These are phyloP conservation scores for Zygotorulaspora danielsina DNA, from an alignment of 805 yeast species.

Conservation along the genomic window DNA sequence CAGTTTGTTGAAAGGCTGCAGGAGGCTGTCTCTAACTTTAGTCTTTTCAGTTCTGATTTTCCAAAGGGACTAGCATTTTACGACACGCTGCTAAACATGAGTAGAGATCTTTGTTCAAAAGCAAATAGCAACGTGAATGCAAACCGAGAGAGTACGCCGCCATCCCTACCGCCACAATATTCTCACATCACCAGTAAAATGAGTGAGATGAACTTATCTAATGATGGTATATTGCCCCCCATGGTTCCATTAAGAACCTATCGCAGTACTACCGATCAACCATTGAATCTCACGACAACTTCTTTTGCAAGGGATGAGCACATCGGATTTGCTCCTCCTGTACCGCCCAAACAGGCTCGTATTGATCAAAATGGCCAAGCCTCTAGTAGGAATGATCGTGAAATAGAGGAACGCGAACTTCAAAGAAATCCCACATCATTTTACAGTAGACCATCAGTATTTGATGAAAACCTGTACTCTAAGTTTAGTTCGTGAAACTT, in stretches of 20 bases:
- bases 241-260: slow-evolving; percentile 9
- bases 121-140: neutral
- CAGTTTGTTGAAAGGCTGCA: slow-evolving; percentile 41
- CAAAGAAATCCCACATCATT: slow-evolving; percentile 39
- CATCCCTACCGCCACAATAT: slow-evolving; percentile 11
- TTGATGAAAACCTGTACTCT: slow-evolving; percentile 46
- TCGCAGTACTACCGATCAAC: neutral
- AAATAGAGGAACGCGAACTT: slow-evolving; percentile 22
- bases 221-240: slow-evolving; percentile 16
- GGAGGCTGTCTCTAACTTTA: slow-evolving; percentile 55
- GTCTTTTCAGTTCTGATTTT: slow-evolving; percentile 53
- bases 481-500: slow-evolving; percentile 27
- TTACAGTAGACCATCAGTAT: slow-evolving; percentile 49
- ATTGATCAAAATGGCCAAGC: slow-evolving; percentile 8
- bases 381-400: slow-evolving; percentile 8
- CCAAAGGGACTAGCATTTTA: slow-evolving; percentile 64
- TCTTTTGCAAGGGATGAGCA: slow-evolving; percentile 1
- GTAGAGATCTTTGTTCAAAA: slow-evolving; percentile 19
- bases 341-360: slow-evolving; percentile 24
- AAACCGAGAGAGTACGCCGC: neutral
- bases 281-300: neutral
- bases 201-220: neutral
- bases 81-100: slow-evolving; percentile 38
- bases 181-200: neutral
- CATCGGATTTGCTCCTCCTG: slow-evolving; percentile 15